These are phyloP conservation scores for Stentor coeruleus DNA, from an alignment of 73 alveolate species.

Conservation along the genomic window DNA sequence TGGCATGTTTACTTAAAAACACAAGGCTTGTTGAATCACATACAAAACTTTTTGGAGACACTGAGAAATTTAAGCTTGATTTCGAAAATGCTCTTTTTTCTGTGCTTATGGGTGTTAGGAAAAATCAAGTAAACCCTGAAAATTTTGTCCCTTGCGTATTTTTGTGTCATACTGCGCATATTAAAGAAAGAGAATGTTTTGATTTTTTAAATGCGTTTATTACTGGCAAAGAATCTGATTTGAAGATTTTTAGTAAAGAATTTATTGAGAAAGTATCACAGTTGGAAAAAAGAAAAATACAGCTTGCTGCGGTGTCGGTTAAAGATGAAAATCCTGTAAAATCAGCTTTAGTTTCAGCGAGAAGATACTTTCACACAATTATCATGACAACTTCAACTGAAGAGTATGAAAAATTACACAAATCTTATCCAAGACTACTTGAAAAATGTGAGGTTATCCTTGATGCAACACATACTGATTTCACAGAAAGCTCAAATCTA, in stretches of 20 bases:
- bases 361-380: neutral
- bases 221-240: neutral
- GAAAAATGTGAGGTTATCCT: neutral
- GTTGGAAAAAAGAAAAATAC: neutral
- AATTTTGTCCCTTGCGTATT: neutral
- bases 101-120: neutral
- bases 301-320: neutral
- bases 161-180: neutral
- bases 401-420: neutral
- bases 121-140: no score
- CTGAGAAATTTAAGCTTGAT: neutral
- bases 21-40: neutral
- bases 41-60: neutral
- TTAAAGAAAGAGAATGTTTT: neutral
- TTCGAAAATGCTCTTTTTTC: neutral
- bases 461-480: neutral
- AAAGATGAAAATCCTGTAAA: neutral
- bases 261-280: neutral
- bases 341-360: neutral
- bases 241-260: neutral
- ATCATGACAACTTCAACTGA: neutral
- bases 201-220: neutral
- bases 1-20: constrained; percentile 1
- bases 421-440: neutral
- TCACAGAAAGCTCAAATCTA: neutral